Evolutionary conservation across 2,329 filamentous ascomycete species (phyloP), one percentile per base, ranked within the genome.

Genomic region (Zalaria sp.): DNA sequence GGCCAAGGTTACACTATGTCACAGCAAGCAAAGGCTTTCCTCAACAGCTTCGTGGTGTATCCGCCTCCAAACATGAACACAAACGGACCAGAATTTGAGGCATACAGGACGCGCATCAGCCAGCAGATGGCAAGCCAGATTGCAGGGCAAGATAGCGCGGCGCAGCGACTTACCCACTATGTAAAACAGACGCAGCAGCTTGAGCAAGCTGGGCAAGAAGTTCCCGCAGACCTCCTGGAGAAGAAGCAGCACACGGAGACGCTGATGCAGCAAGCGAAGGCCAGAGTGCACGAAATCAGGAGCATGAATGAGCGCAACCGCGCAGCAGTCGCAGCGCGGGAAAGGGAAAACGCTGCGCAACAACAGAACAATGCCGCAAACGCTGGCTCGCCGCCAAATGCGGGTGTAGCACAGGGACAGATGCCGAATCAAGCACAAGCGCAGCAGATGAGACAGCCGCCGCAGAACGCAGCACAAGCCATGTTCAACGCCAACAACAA

Each of bases 1-100:
- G 35, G 32, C 29, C 43, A 58, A 37, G 57, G 57, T 25, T 51
- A 55, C 11, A 51, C 53, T 37, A 51, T 57, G 32, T 53, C 53
- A 36, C 57, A 57, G 41, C 52, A 56, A 10, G 41, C 41, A 39
- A 49, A 49, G 29, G 35, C 40, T 32, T 46, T 44, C 35, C 34
- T 46, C 7, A 25, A 27, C 39, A 37, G 40, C 28, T 43, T 42
- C 38, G 41, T 46, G 38, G 38, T 48, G 27, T 46, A 40, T 10
- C 46, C 46, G 26, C 40, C 38, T 10, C 27, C 39, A 26, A 41
- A 25, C 27, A 43, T 46, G 26, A 10, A 28, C 11, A 40, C 39
- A n/a, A 45, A 43, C 35, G 42, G 41, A 29, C 42, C 46, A 8
- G 41, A 43, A 3, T 48, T 42, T 25, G 42, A 46, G 27, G 28